Base-by-base conservation (phyloP, 2,329 filamentous ascomycete species). In the Bipolaris cookei region DNA sequence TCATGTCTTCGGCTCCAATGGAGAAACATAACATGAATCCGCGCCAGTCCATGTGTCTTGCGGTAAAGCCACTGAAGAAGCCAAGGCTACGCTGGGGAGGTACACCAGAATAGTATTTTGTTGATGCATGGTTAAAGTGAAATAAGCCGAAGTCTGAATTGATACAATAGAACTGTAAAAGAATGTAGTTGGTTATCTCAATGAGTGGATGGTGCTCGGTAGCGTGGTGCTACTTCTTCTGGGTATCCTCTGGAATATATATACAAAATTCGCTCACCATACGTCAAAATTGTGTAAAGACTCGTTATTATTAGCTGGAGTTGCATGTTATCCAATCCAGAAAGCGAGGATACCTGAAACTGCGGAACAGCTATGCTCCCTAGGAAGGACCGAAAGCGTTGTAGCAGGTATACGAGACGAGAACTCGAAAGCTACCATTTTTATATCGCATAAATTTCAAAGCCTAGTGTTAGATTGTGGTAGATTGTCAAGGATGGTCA, bases 1-100 rank as follows among this genome's bases (percentile, higher is more conserved):
- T 43, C 55, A 58, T 16, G 55, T 58, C 3, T 43, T 30, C 6
- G 47, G 34, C 14, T 23, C 16, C 20, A 50, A 18, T 39, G 38
- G 1, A 14, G 1, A 2, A 42, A 20, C 18, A 3, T 13, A 7
- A 5, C 38, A 42, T 18, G 38, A 42, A 23, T 42, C 38, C 2
- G 38, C 38, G 10, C 38, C 38, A 20, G 4, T 23, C 11, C 38
- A 18, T 14, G 8, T 23, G n/a, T 14, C 34, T 23, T 42, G 38
- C 10, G 38, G 38, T 13, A 23, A 23, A 8, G 38, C 16, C 3
- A 23, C 10, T 23, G 38, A 18, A 8, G 38, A 42, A 20, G 38
- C 38, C 3, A 20, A 42, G n/a, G 38, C 38, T 20, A 37, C 13
- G n/a, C 34, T 14, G 34, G 34, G 6, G 14, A 37, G 14, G 34